These are phyloP conservation scores for Chlorella sp. DNA, from an alignment of 139 green algal genomes.

Conservation along the genomic window DNA sequence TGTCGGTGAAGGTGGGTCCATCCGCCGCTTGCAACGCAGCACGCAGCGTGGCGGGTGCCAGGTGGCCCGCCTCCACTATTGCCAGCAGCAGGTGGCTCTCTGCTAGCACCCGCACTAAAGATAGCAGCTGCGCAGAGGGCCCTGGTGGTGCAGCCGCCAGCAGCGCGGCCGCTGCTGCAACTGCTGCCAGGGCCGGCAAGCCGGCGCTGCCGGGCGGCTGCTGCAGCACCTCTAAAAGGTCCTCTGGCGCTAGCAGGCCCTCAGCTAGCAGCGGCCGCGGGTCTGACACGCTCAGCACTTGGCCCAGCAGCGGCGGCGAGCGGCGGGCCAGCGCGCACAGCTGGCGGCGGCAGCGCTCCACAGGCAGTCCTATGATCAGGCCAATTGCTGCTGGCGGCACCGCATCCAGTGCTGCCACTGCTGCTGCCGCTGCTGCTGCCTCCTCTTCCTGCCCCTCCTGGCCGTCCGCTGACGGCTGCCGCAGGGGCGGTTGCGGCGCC, in stretches of 20 bases:
- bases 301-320: slow-evolving; percentile 1
- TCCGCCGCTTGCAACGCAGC: not conserved
- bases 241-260: not conserved
- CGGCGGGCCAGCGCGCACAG: not conserved
- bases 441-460: not conserved
- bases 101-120: not conserved
- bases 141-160: not conserved
- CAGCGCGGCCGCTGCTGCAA: not conserved
- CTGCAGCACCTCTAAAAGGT: slow-evolving; percentile 3
- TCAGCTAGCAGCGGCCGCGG: not conserved
- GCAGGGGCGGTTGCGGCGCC: not conserved
- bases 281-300: not conserved
- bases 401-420: not conserved
- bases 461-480: not conserved
- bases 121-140: not conserved
- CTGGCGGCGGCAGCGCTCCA: not conserved
- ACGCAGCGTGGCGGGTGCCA: not conserved
- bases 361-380: not conserved
- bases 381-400: not conserved
- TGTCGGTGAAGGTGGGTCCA: not conserved
- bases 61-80: slow-evolving; percentile 13
- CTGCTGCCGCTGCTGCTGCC: not conserved
- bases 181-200: not conserved
- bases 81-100: slow-evolving; percentile 7
- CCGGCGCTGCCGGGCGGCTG: not conserved